Conservation (phyloP, 2,329 filamentous ascomycete genomes). For the Phaeosphaeria sp. region DNA sequence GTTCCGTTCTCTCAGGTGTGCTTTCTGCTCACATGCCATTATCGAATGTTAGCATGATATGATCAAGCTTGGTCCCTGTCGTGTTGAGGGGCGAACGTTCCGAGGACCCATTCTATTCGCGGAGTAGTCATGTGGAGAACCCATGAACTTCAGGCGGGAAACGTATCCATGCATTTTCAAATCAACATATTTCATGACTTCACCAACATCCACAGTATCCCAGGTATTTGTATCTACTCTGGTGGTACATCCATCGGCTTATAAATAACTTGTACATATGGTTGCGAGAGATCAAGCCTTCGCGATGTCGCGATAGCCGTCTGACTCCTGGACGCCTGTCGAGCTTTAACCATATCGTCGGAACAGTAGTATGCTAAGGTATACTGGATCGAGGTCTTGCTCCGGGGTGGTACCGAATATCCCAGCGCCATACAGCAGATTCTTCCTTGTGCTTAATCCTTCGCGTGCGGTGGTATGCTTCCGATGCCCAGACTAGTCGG, state of each 20-base stretch:
- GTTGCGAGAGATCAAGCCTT: neutral
- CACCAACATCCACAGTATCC: no score
- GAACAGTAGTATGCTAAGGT: neutral
- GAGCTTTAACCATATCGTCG: neutral
- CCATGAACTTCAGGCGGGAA: neutral
- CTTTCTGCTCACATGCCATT: neutral
- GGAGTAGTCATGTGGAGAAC: neutral
- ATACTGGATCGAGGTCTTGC: neutral
- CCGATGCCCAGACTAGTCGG: neutral
- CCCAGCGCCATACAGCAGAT: neutral
- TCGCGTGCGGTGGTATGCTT: neutral
- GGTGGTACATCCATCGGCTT: no score
- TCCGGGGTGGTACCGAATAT: neutral
- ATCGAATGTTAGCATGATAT: neutral
- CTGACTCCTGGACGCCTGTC: neutral
- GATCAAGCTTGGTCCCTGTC: neutral
- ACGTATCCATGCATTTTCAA: neutral
- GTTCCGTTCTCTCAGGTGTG: no score
- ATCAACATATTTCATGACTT: neutral
- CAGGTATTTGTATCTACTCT: no score
- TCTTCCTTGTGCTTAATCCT: neutral
- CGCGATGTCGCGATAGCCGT: neutral
- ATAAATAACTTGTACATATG: no score
- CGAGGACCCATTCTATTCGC: neutral
- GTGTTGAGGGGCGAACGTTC: neutral